Conservation (phyloP, 306 rosid genomes). For the Rosa multiflora region DNA sequence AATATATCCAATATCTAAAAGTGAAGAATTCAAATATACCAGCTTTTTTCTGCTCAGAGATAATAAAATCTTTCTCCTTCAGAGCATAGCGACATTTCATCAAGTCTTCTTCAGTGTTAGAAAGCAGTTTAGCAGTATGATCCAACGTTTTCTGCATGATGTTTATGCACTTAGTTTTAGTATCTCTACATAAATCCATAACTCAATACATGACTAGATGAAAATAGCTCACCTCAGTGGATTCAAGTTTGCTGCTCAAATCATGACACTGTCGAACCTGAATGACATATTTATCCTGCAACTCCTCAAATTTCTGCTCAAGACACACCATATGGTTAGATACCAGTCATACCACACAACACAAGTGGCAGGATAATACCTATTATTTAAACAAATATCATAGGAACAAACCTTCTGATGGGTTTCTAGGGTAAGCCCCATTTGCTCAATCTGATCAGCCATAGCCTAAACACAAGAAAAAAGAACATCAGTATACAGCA, state of each 20-base stretch:
- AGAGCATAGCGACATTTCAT: conserved; percentile 62
- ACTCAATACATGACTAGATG: conserved; percentile 3
- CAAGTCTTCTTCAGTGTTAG: conserved; percentile 66
- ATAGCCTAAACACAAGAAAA: conserved; percentile 56
- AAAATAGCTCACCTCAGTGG: conserved; percentile 64
- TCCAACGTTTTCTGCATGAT: conserved; percentile 58
- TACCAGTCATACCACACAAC: neutral
- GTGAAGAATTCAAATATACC: conserved; percentile 38
- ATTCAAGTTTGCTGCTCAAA: conserved; percentile 72
- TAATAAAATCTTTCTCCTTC: conserved; percentile 71
- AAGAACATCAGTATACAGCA: conserved; percentile 1
- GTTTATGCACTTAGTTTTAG: conserved; percentile 11
- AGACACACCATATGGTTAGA: conserved; percentile 17
- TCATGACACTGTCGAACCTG: conserved; percentile 70
- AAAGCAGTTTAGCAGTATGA: conserved; percentile 65
- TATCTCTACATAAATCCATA: neutral
- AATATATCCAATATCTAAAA: neutral
- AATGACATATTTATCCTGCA: conserved; percentile 53
- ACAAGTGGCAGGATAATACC: neutral
- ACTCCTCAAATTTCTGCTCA: conserved; percentile 71
- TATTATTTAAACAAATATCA: neutral
- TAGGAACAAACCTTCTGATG: conserved; percentile 70
- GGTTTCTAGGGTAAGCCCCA: conserved; percentile 63
- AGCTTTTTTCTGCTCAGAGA: conserved; percentile 87
- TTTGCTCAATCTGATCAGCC: conserved; percentile 94